phyloP scores from a whole-genome alignment of 1,284 basidiomycete genomes.

The Cutaneotrichosporon sp. region DNA sequence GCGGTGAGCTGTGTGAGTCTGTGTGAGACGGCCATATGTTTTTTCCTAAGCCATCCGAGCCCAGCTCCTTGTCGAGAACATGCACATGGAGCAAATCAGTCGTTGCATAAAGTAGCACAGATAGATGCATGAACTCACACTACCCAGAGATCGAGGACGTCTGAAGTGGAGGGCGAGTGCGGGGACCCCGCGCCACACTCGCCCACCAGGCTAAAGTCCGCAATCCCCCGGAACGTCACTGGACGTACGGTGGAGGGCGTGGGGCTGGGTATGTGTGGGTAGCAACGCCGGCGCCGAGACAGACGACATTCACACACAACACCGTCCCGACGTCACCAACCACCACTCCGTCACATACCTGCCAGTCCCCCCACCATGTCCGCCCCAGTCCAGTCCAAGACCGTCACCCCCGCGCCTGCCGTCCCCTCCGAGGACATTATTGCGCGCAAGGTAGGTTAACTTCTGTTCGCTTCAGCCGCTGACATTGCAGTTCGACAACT shows the following conservation, averaged over 20 bases:
- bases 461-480: neutral
- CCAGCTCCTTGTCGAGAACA: no score
- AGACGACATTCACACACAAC: neutral
- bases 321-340: neutral
- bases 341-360: neutral
- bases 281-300: neutral
- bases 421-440: conserved; percentile 78
- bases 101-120: no score
- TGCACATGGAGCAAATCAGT: no score
- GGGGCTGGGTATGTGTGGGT: no score
- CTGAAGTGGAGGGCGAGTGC: neutral
- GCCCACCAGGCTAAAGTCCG: conserved; percentile 2
- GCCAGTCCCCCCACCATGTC: conserved; percentile 1
- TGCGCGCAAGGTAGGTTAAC: conserved; percentile 65
- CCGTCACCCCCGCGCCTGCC: conserved; percentile 52
- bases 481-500: conserved; percentile 75
- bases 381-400: conserved; percentile 8
- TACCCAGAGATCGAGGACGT: no score
- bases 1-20: no score
- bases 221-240: conserved; percentile 4
- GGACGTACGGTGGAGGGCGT: no score
- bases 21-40: no score
- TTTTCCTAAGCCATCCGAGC: no score
- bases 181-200: conserved; percentile 14
- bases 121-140: no score